Evolutionary conservation across 257 asterid genomes (phyloP).

Genomic region (Solanum megistacrolobum): DNA sequence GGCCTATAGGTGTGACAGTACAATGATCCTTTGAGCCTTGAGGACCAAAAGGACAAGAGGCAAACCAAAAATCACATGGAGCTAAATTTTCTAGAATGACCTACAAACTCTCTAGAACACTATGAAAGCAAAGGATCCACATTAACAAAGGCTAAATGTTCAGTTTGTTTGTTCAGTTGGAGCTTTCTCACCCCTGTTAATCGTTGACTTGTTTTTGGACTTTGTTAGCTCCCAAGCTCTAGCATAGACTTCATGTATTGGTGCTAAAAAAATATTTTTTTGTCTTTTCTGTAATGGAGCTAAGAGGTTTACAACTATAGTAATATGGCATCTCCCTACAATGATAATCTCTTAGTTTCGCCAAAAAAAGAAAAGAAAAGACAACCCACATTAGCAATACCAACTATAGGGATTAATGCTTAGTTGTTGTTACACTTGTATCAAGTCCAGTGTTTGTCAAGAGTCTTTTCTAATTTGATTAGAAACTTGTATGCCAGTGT

Average conservation of each 20-base stretch:
- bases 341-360: not conserved
- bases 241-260: not conserved
- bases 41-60: not conserved
- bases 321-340: not conserved
- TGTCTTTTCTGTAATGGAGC: not conserved
- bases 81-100: not conserved
- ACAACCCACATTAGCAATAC: not conserved
- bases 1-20: not conserved
- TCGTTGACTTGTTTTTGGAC: not conserved
- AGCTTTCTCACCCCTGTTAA: not conserved
- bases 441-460: not conserved
- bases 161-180: not conserved
- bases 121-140: not conserved
- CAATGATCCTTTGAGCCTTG: not conserved
- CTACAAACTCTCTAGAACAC: not conserved
- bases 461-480: not conserved
- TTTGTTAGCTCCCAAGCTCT: not conserved
- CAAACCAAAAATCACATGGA: not conserved
- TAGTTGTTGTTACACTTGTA: not conserved
- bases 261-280: not conserved
- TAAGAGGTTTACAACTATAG: not conserved
- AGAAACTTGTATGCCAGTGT: not conserved
- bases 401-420: not conserved
- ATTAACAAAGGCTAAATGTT: not conserved
- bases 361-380: not conserved